Evolutionary conservation across 129 eudicot genomes (phyloP).

Genomic region (carrot (Daucus carota)): DNA sequence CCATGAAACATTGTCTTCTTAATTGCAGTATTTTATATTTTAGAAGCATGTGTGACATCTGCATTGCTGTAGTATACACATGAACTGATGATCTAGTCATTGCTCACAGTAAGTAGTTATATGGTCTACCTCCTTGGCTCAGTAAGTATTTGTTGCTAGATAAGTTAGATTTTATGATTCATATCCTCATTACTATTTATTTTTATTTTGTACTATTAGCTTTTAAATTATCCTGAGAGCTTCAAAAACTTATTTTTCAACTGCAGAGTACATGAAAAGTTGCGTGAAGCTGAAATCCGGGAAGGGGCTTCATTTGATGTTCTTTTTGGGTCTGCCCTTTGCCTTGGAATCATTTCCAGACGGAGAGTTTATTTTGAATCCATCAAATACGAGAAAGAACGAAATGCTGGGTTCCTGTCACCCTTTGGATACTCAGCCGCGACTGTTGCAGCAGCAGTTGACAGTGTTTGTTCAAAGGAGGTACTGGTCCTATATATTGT

Average conservation of each 20-base stretch:
- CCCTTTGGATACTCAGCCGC: constrained; percentile 86
- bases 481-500: constrained; percentile 28
- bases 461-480: constrained; percentile 75
- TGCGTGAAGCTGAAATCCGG: constrained; percentile 58
- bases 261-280: constrained; percentile 68
- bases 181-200: background rate
- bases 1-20: background rate
- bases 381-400: constrained; percentile 74
- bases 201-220: background rate
- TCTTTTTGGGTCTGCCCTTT: constrained; percentile 78
- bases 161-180: background rate
- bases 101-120: background rate
- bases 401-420: constrained; percentile 81
- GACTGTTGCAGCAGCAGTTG: constrained; percentile 58
- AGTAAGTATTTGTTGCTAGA: background rate
- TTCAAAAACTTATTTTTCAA: constrained; percentile 2
- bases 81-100: background rate
- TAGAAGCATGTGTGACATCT: background rate
- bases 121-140: background rate
- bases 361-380: constrained; percentile 73
- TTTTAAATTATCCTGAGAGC: background rate
- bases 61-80: background rate
- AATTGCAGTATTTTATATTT: background rate
- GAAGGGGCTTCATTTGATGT: constrained; percentile 80
- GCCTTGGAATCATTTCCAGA: constrained; percentile 73